Evolutionary conservation across 371 early-diverging fungal species (phyloP).

Genomic region (Mucor piriformis): DNA sequence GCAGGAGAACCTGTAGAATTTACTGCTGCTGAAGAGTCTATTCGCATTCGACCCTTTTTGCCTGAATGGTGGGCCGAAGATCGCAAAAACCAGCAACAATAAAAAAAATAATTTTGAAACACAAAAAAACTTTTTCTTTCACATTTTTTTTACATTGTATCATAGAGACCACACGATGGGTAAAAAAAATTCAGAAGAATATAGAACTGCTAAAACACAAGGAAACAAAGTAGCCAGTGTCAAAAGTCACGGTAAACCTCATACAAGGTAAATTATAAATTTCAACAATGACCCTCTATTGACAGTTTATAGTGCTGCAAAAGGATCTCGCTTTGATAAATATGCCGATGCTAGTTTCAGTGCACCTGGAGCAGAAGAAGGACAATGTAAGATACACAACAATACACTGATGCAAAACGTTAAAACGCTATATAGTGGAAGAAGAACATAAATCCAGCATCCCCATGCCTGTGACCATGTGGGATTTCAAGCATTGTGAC

Average conservation of each 20-base stretch:
- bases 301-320: conserved; percentile 6
- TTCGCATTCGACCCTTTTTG: conserved; percentile 53
- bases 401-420: background rate
- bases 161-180: conserved; percentile 25
- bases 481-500: conserved; percentile 99
- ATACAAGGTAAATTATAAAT: conserved; percentile 17
- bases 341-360: conserved; percentile 26
- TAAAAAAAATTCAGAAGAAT: conserved; percentile 35
- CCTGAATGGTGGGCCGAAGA: conserved; percentile 63
- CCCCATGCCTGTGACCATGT: conserved; percentile 84
- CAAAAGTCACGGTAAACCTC: conserved; percentile 21
- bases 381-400: conserved; percentile 2
- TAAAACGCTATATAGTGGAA: conserved; percentile 2
- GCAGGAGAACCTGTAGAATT: conserved; percentile 24
- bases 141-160: conserved; percentile 1
- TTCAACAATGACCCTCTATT: too few relatives aligned
- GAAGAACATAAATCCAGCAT: conserved; percentile 39
- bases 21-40: conserved; percentile 35
- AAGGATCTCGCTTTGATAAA: conserved; percentile 25
- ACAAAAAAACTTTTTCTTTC: conserved; percentile 4
- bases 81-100: conserved; percentile 6
- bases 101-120: background rate
- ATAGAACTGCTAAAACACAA: conserved; percentile 16
- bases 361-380: conserved; percentile 19
- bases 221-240: conserved; percentile 10